Conservation (phyloP, 305 asterid species). For the Rubia balearica region DNA sequence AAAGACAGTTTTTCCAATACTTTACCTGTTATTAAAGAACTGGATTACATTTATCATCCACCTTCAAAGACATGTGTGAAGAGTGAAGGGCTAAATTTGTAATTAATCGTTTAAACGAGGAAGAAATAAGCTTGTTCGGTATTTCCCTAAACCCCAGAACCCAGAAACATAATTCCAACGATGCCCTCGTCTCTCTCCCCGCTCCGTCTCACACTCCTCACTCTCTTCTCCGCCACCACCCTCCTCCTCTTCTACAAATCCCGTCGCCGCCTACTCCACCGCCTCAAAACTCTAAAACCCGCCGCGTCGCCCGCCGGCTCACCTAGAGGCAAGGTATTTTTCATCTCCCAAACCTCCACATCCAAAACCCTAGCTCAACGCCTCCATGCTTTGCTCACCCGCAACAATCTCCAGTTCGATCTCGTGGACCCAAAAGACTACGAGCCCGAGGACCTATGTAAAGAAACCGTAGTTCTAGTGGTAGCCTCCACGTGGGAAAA, state of each 20-base stretch:
- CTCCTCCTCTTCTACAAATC: slow-evolving; percentile 68
- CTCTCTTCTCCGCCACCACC: slow-evolving; percentile 74
- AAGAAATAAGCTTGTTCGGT: background rate
- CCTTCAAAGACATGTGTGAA: no score
- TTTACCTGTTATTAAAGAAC: no score
- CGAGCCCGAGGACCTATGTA: slow-evolving; percentile 77
- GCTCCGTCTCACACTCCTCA: slow-evolving; percentile 50
- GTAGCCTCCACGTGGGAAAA: slow-evolving; percentile 89
- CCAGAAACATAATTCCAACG: slow-evolving; percentile 15
- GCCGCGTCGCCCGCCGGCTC: slow-evolving; percentile 14
- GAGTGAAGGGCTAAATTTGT: no score
- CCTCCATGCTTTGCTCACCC: slow-evolving; percentile 45
- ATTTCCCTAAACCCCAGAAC: slow-evolving; percentile 6
- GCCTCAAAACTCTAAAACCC: slow-evolving; percentile 25
- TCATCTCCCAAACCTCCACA: slow-evolving; percentile 62
- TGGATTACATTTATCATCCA: no score
- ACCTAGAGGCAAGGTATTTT: slow-evolving; percentile 60
- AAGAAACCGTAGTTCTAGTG: slow-evolving; percentile 46
- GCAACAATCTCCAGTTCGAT: slow-evolving; percentile 52
- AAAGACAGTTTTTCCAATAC: no score
- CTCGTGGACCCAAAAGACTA: slow-evolving; percentile 67
- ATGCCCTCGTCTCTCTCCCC: slow-evolving; percentile 49
- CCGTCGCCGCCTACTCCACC: slow-evolving; percentile 55
- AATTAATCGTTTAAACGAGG: no score
- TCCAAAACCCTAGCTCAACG: slow-evolving; percentile 75